Base-by-base conservation (phyloP, 1,139 yeast species). In the Arxiozyma heterogenica region DNA sequence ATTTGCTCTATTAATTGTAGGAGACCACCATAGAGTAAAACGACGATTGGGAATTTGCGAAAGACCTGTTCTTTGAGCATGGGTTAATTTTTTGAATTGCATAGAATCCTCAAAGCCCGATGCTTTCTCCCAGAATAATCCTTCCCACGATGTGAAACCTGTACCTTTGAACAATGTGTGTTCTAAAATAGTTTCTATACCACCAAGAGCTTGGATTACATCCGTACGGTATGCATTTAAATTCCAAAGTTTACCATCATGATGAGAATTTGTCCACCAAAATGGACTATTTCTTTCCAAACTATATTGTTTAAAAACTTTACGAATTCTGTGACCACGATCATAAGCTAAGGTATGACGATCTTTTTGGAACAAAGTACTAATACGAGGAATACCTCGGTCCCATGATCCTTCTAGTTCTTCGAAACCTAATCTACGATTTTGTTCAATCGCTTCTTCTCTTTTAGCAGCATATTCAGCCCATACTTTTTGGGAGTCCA, bases 11-110 rank as follows among this genome's bases (percentile, higher is more conserved):
- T 94, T 94, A 61, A 94, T 94, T 0, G 99, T 94, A 8, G 99
- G 99, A 1, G 98, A 90, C 99, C 99, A 94, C 99, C 99, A 94
- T 47, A 94, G 74, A 0, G 98, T 94, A 67, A 94, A 94, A 49
- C 99, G 79, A 70, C 99, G 84, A 68, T 94, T 94, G 4, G 99
- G 99, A 64, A 94, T 93, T 72, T 94, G 99, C 68, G 95, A 88
- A 61, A 94, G 79, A 68, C 99, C 99, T 2, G 97, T 86, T 64
- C 98, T 76, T 73, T 94, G 99, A 1, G 99, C 99, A 71, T 91
- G 93, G 1, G 99, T 94, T 62, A 94, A 78, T 68, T 91, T 94
- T 68, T 91, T 89, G 71, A 90, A 88, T 68, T 91, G 93, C 78
- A 94, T 79, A 0, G 96, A 86, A 64, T 94, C 98, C 69, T 94